Evolutionary conservation across 2,329 filamentous ascomycete species (phyloP), one percentile per base, ranked within the genome.

Genomic region (Fusarium poae): DNA sequence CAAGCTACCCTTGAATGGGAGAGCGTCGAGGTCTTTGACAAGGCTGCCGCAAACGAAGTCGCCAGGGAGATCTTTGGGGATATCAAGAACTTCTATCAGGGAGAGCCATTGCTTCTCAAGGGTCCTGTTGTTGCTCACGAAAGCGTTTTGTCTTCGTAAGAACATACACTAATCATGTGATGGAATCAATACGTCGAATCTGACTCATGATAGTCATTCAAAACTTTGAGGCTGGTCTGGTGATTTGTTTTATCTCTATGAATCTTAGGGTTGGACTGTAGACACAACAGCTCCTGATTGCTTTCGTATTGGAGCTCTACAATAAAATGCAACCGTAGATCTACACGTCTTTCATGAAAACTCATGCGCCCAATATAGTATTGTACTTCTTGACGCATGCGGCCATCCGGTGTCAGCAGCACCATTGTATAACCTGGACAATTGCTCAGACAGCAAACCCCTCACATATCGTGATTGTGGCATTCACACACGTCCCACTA

Each of bases 1-100:
- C 74, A 75, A 37, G 74, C 71, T 13, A 39, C 67, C 5, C 60
- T 76, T 18, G 68, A 65, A 35, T 76, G 72, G 58, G 59, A 71
- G 9, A 64, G 57, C 27, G 13, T 73, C 4, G 72, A 73, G 13
- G 54, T 52, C 5, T 73, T 62, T 40, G 58, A 71, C 1, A 57
- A 57, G 30, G 74, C 70, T 4, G 46, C 58, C 7, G 46, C 57
- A 9, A 54, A 30, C n/a, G 40, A 62, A 23, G 57, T 21, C 0
- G 59, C 64, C 2, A 35, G 30, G 9, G 40, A 42, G 20, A 39
- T 76, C 5, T 70, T 75, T 56, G 72, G 62, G 0, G 74, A 76
- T n/a, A 68, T 76, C 30, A 63, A 67, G 49, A 74, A 74, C 65
- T 40, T 56, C 35, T 48, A 70, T 57, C 4, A 16, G 44, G 67